Conservation (phyloP, 1,139 yeast genomes). For the Candida pseudoviswanathii region DNA sequence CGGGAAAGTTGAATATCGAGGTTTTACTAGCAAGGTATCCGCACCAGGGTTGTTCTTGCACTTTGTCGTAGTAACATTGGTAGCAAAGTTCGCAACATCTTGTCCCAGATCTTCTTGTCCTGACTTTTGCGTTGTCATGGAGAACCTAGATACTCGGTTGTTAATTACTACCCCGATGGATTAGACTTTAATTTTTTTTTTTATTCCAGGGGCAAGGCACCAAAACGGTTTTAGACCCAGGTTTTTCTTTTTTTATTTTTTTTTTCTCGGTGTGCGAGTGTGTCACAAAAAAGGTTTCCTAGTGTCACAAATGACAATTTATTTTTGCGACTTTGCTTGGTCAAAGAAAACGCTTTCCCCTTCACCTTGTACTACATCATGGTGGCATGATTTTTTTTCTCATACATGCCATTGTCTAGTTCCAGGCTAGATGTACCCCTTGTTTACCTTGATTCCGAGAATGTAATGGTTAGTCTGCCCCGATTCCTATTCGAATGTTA, state of each 20-base stretch:
- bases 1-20: background rate
- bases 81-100: background rate
- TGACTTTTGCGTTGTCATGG: constrained; percentile 1
- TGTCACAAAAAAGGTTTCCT: background rate
- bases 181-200: background rate
- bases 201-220: constrained; percentile 4
- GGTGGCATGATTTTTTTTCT: background rate
- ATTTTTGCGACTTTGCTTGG: background rate
- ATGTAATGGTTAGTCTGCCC: background rate
- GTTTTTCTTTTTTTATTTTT: background rate
- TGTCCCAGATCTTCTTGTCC: background rate
- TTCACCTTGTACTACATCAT: background rate
- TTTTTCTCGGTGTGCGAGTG: background rate
- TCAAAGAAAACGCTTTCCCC: background rate
- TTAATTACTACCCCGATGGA: constrained; percentile 1
- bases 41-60: no score
- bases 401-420: background rate
- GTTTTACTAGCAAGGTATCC: background rate
- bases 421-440: background rate
- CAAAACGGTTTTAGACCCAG: background rate
- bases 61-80: background rate
- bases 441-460: background rate
- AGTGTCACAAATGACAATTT: background rate
- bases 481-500: background rate
- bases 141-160: constrained; percentile 1